phyloP scores from a whole-genome alignment of 106 monocot species.

The Dioscorea alata region DNA sequence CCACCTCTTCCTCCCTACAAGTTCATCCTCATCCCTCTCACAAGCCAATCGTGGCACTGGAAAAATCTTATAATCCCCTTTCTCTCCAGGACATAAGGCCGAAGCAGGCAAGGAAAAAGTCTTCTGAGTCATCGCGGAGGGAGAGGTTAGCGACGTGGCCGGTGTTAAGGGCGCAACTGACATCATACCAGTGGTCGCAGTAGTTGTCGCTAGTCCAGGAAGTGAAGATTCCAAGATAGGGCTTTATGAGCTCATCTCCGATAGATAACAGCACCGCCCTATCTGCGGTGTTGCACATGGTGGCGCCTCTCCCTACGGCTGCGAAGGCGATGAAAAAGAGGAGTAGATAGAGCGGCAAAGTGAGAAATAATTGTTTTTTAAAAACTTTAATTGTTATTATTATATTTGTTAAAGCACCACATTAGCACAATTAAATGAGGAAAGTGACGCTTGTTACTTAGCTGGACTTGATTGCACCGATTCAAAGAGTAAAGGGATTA shows the following conservation, averaged over 20 bases:
- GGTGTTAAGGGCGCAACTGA: slow-evolving; percentile 54
- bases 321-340: slow-evolving; percentile 8
- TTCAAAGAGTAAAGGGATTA: too few relatives aligned
- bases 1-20: too few relatives aligned
- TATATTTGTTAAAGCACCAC: too few relatives aligned
- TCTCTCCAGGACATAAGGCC: slow-evolving; percentile 80
- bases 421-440: too few relatives aligned
- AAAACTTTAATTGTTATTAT: too few relatives aligned
- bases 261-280: slow-evolving; percentile 38
- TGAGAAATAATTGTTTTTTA: too few relatives aligned
- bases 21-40: too few relatives aligned
- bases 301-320: not conserved
- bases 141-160: slow-evolving; percentile 44
- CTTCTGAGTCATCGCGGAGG: slow-evolving; percentile 47
- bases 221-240: slow-evolving; percentile 48
- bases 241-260: slow-evolving; percentile 34
- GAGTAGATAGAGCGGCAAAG: slow-evolving; percentile 12
- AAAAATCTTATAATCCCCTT: too few relatives aligned
- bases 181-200: slow-evolving; percentile 78
- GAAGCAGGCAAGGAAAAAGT: slow-evolving; percentile 32
- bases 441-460: too few relatives aligned
- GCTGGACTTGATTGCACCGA: too few relatives aligned
- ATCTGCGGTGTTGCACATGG: slow-evolving; percentile 29
- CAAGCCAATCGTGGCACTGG: too few relatives aligned
- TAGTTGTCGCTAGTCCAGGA: slow-evolving; percentile 48